phyloP scores from a whole-genome alignment of 2,329 filamentous ascomycete genomes.

The Blumeria hordei region DNA sequence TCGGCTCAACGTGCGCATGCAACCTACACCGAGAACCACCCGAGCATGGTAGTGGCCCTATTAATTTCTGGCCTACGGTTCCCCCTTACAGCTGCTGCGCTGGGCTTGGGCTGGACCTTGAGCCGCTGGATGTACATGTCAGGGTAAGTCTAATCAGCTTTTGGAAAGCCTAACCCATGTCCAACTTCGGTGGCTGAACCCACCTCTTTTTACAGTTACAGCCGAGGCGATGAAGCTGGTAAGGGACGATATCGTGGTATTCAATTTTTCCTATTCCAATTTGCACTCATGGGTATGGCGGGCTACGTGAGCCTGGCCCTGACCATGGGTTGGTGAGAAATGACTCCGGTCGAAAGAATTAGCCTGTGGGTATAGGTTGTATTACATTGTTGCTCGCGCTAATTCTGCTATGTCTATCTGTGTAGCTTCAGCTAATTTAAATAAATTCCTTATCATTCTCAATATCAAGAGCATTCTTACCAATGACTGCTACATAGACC shows the following conservation, averaged over 20 bases:
- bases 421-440: too few relatives aligned
- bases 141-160: not conserved
- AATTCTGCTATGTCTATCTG: too few relatives aligned
- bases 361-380: too few relatives aligned
- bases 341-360: not conserved
- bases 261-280: conserved; percentile 9
- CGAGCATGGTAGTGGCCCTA: conserved; percentile 26
- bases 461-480: too few relatives aligned
- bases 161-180: not conserved
- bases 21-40: conserved; percentile 38
- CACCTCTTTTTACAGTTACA: conserved; percentile 9
- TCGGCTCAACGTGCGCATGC: conserved; percentile 38
- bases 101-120: conserved; percentile 29
- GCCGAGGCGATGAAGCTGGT: conserved; percentile 6
- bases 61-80: conserved; percentile 31
- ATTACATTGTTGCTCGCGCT: too few relatives aligned
- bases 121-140: conserved; percentile 27
- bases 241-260: conserved; percentile 12
- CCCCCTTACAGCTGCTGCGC: conserved; percentile 23
- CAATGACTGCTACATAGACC: too few relatives aligned
- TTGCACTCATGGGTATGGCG: conserved; percentile 10
- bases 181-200: not conserved
- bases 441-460: too few relatives aligned
- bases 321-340: conserved; percentile 8
- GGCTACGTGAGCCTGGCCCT: conserved; percentile 9